Percentiles rank a stretch among this genome's conserved stretches.
phyloP scores from a whole-genome alignment of 805 yeast species.

The Lachancea fermentati region DNA sequence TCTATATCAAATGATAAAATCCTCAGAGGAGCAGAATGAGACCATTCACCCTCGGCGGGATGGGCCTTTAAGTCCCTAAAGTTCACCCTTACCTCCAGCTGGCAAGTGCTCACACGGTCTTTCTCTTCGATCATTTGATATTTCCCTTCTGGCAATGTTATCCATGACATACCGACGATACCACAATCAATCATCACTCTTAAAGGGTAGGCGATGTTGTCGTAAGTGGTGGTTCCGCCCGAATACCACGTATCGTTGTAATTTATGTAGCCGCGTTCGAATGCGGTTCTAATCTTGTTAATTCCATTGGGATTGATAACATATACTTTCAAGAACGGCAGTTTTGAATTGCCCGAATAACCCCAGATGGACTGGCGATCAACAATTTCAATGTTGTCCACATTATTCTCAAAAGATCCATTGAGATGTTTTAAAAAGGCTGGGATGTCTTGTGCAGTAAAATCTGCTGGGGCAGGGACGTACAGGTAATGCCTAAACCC shows the following conservation, averaged over 20 bases:
- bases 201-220: constrained; percentile 79
- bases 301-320: constrained; percentile 63
- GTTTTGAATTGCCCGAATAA: constrained; percentile 67
- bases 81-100: constrained; percentile 70
- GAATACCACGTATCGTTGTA: constrained; percentile 60
- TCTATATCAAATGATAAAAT: constrained; percentile 94
- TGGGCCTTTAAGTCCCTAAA: constrained; percentile 70
- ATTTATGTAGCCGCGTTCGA: constrained; percentile 74
- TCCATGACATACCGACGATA: constrained; percentile 96
- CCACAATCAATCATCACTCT: constrained; percentile 90
- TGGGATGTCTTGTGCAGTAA: constrained; percentile 48
- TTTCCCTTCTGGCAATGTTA: constrained; percentile 73
- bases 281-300: constrained; percentile 64
- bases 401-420: constrained; percentile 45
- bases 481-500: constrained; percentile 89
- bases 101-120: constrained; percentile 65
- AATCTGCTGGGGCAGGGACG: constrained; percentile 84
- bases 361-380: constrained; percentile 92
- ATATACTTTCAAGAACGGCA: constrained; percentile 73
- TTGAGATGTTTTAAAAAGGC: constrained; percentile 43
- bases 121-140: constrained; percentile 44
- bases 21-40: constrained; percentile 88
- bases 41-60: constrained; percentile 89
- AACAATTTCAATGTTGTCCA: constrained; percentile 57
- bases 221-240: constrained; percentile 67